These are phyloP conservation scores for Capsicum rhomboideum DNA, from an alignment of 257 asterid species.

Conservation along the genomic window DNA sequence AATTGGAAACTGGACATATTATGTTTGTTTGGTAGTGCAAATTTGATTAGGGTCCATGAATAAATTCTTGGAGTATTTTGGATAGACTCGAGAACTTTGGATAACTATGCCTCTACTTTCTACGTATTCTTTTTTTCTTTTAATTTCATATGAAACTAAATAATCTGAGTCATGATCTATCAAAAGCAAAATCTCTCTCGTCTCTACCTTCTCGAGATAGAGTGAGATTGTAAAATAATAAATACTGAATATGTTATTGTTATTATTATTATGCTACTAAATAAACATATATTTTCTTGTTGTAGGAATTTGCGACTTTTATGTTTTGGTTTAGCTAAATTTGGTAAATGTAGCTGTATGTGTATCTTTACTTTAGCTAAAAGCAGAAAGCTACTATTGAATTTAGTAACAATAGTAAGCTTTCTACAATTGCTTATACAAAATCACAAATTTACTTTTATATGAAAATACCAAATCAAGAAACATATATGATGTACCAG, in stretches of 20 bases:
- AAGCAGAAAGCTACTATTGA: not conserved
- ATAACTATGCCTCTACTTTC: not conserved
- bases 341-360: not conserved
- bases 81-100: not conserved
- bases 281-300: not conserved
- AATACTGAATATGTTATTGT: no score
- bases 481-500: not conserved
- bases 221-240: no score
- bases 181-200: no score
- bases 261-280: no score
- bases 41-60: not conserved
- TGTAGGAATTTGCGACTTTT: not conserved
- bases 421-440: not conserved
- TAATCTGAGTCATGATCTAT: no score
- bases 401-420: not conserved
- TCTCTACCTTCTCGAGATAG: no score
- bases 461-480: not conserved
- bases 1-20: not conserved
- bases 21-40: not conserved
- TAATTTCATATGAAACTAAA: not conserved
- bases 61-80: not conserved
- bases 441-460: not conserved
- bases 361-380: not conserved
- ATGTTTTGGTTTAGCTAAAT: not conserved
- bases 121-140: not conserved